These are phyloP conservation scores for Recurvomyces mirabilis DNA, from an alignment of 495 filamentous ascomycete species.

Conservation along the genomic window DNA sequence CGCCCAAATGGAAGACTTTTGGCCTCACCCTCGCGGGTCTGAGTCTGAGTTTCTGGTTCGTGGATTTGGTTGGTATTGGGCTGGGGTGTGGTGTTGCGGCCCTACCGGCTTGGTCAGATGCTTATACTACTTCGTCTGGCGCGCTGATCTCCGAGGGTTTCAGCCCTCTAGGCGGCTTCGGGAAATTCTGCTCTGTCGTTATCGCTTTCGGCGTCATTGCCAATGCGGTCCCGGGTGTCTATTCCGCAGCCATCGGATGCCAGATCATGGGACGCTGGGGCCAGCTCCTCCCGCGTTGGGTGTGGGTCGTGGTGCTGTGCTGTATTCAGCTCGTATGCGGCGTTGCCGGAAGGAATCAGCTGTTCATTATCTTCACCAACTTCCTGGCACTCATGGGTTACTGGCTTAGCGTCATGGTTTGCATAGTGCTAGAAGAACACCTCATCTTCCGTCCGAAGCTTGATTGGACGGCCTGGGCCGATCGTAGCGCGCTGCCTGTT, in stretches of 20 bases:
- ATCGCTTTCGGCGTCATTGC: slow-evolving; percentile 22
- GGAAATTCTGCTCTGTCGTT: slow-evolving; percentile 44
- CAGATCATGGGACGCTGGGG: slow-evolving; percentile 35
- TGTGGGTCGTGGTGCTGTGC: slow-evolving; percentile 32
- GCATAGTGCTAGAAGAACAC: slow-evolving; percentile 49
- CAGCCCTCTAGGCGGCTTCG: slow-evolving; percentile 40
- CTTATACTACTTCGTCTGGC: slow-evolving; percentile 41
- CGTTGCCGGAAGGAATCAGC: slow-evolving; percentile 32
- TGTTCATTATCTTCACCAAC: slow-evolving; percentile 33
- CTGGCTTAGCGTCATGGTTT: slow-evolving; percentile 32
- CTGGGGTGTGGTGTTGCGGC: slow-evolving; percentile 18
- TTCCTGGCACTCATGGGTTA: slow-evolving; percentile 29
- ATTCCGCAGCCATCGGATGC: slow-evolving; percentile 31
- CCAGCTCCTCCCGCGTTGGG: slow-evolving; percentile 32
- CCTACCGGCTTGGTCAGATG: slow-evolving; percentile 33
- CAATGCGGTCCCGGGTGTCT: slow-evolving; percentile 34
- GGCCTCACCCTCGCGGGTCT: slow-evolving; percentile 36
- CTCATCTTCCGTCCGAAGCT: slow-evolving; percentile 18
- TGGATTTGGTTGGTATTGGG: slow-evolving; percentile 39
- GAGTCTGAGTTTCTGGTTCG: slow-evolving; percentile 44
- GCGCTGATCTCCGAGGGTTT: slow-evolving; percentile 43
- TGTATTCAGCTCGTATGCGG: slow-evolving; percentile 26
- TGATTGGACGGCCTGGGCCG: slow-evolving; percentile 34
- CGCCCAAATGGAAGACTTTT: slow-evolving; percentile 39
- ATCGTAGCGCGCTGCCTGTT: slow-evolving; percentile 34